Conservation (phyloP, 2,329 filamentous ascomycete species). For the Scolecobasidium constrictum region DNA sequence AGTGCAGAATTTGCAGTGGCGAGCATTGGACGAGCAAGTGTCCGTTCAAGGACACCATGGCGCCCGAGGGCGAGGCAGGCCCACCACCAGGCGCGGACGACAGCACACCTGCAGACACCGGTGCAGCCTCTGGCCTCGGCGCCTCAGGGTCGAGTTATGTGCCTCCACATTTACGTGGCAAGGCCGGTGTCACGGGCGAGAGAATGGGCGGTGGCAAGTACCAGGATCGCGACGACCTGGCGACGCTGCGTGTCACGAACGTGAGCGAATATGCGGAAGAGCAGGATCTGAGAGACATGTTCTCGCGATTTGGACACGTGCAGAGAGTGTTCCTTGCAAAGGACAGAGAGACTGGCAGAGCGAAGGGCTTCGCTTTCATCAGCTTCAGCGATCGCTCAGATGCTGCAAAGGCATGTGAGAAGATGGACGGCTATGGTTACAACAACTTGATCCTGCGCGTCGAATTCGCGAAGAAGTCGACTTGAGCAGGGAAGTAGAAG, state of each 20-base stretch:
- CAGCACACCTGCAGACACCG: conserved; percentile 36
- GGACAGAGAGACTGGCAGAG: conserved; percentile 89
- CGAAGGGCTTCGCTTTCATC: conserved; percentile 99
- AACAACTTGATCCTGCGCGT: conserved; percentile 78
- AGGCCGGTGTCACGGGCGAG: conserved; percentile 54
- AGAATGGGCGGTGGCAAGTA: conserved; percentile 68
- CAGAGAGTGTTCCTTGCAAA: conserved; percentile 97
- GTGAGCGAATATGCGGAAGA: conserved; percentile 98
- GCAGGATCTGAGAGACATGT: conserved; percentile 89
- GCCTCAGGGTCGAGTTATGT: conserved; percentile 76
- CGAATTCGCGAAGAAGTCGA: conserved; percentile 66
- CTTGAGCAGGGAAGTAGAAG: too few species aligned
- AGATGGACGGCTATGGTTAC: conserved; percentile 96
- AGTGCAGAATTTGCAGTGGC: conserved; percentile 96
- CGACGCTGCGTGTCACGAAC: conserved; percentile 94
- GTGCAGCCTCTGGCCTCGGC: conserved; percentile 44
- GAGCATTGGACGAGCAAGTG: conserved; percentile 99
- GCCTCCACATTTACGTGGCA: conserved; percentile 80
- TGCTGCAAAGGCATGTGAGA: conserved; percentile 84
- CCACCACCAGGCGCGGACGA: conserved; percentile 35
- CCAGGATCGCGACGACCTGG: conserved; percentile 92
- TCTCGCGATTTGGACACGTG: conserved; percentile 92
- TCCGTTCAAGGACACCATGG: conserved; percentile 99
- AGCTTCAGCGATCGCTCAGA: conserved; percentile 86
- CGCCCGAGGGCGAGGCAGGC: conserved; percentile 50